A percentile compares a stretch with the other conserved stretches of the same genome.
Conservation (phyloP, 352 stramenopile genomes). For the Phytopythium aichiense region DNA sequence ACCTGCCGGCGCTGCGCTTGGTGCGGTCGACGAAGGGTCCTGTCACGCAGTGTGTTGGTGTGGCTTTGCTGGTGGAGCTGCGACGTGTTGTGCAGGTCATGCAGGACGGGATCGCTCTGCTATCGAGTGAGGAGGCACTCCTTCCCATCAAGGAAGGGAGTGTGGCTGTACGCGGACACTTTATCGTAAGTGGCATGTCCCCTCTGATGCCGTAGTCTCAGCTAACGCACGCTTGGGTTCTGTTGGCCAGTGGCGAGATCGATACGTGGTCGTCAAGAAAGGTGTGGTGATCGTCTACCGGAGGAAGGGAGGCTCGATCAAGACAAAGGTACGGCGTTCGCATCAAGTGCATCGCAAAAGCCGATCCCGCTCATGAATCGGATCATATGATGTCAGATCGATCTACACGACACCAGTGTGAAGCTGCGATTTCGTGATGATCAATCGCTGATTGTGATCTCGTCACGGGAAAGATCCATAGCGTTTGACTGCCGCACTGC, state of each 20-base stretch:
- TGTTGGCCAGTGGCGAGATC: conserved; percentile 54
- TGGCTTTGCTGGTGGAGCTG: background rate
- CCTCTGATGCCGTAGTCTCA: background rate
- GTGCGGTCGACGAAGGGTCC: background rate
- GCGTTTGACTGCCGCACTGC: conserved; percentile 52
- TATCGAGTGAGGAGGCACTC: background rate
- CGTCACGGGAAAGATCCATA: conserved; percentile 32
- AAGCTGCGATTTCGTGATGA: conserved; percentile 63
- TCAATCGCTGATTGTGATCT: conserved; percentile 52
- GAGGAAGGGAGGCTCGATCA: conserved; percentile 41
- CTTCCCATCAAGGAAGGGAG: conserved; percentile 49
- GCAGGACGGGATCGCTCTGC: background rate
- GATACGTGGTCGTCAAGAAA: conserved; percentile 49
- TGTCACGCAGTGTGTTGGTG: no score
- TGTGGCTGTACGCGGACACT: conserved; percentile 55
- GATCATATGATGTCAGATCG: conserved; percentile 48
- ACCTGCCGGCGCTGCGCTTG: background rate
- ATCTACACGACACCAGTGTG: conserved; percentile 46
- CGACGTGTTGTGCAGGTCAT: background rate
- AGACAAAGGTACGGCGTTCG: conserved; percentile 41
- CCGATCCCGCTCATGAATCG: conserved; percentile 9
- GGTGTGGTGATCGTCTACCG: conserved; percentile 47
- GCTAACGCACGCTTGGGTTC: background rate
- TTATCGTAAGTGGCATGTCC: conserved; percentile 33
- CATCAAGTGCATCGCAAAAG: background rate